A percentile compares a stretch with the other conserved stretches of the same genome.
Conservation (phyloP, 495 filamentous ascomycete species). For the Xylaria cubensis region DNA sequence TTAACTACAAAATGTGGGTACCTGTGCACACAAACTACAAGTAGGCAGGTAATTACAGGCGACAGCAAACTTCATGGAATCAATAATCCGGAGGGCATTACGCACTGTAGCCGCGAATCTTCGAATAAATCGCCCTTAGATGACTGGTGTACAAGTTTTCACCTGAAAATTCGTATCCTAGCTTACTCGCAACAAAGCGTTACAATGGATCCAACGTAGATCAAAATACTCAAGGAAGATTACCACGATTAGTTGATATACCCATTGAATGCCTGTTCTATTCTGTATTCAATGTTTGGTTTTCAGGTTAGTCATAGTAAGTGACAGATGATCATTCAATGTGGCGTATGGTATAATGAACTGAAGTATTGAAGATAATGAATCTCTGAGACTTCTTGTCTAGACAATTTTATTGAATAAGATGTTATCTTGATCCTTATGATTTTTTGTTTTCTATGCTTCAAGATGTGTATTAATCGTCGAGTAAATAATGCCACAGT, state of each 20-base stretch:
- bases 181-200: not conserved
- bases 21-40: not conserved
- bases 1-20: conserved; percentile 1
- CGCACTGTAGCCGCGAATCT: not conserved
- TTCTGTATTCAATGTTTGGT: not conserved
- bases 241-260: not conserved
- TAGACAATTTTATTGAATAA: not conserved
- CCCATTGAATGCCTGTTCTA: not conserved
- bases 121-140: not conserved
- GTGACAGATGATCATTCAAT: not conserved
- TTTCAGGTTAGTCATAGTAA: not conserved
- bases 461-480: not conserved
- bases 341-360: not conserved
- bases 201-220: not conserved
- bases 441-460: not conserved
- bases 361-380: not conserved
- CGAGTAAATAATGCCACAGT: not conserved
- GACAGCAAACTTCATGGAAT: not conserved
- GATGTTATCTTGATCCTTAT: not conserved
- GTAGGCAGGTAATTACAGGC: too few species aligned
- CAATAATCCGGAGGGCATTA: not conserved
- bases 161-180: too few species aligned
- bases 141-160: not conserved
- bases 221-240: not conserved
- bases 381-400: not conserved